Conservation (phyloP, 352 stramenopile genomes). For the Achlya hypogyna region DNA sequence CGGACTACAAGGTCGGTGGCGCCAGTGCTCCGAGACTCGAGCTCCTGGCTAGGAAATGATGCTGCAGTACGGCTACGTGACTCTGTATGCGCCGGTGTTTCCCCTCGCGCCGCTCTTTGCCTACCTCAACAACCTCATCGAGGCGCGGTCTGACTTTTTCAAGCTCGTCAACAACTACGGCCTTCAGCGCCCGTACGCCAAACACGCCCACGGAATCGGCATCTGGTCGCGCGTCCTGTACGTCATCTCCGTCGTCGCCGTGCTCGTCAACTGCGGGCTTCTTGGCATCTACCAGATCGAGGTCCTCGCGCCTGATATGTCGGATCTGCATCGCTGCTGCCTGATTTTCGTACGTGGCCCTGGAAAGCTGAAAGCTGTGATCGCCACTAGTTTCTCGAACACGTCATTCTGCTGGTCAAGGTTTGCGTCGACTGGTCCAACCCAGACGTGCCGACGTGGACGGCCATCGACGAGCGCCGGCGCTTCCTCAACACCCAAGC, state of each 20-base stretch:
- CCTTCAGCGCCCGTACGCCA: slow-evolving; percentile 75
- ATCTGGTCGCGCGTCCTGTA: slow-evolving; percentile 91
- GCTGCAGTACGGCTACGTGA: slow-evolving; percentile 89
- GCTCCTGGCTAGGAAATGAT: slow-evolving; percentile 69
- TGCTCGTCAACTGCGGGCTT: slow-evolving; percentile 91
- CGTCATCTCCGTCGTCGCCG: slow-evolving; percentile 85
- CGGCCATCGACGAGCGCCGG: background rate
- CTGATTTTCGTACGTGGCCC: slow-evolving; percentile 37
- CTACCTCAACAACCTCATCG: slow-evolving; percentile 86
- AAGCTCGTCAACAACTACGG: slow-evolving; percentile 85
- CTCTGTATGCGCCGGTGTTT: slow-evolving; percentile 87
- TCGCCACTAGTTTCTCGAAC: background rate
- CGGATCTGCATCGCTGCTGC: slow-evolving; percentile 49
- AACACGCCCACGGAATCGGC: slow-evolving; percentile 86
- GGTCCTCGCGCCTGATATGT: slow-evolving; percentile 40
- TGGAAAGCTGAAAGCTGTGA: background rate
- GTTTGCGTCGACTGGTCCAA: slow-evolving; percentile 5
- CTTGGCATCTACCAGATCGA: slow-evolving; percentile 71
- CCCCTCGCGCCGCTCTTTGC: slow-evolving; percentile 86
- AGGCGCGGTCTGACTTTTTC: slow-evolving; percentile 87
- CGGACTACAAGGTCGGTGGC: slow-evolving; percentile 40
- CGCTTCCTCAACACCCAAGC: background rate
- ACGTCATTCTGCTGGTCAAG: slow-evolving; percentile 4
- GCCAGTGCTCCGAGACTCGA: no score
- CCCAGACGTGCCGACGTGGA: background rate